Base-by-base conservation (phyloP, 2,329 filamentous ascomycete genomes). In the Huntiella savannae region DNA sequence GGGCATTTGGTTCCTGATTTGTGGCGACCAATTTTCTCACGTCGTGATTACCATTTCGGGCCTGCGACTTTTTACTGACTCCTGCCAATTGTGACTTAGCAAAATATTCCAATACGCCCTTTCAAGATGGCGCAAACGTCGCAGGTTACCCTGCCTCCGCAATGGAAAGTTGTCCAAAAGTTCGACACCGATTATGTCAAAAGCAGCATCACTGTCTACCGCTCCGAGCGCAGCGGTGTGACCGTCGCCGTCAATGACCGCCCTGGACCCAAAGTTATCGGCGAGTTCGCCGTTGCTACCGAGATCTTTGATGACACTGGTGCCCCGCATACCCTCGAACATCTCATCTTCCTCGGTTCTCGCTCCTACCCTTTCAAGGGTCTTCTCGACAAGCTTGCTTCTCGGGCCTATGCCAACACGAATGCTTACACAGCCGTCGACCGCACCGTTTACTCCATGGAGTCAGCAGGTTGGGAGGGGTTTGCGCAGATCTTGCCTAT, bases 261-360 rank as follows among this genome's bases (percentile, higher is more conserved):
- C 54, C 77, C 91, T 59, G 88, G 91, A 0, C 91, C 91, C n/a
- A 96, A 95, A 61, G 74, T 95, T 51, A 81, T 83, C 54, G 91
- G 91, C 33, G 94, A 92, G 63, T 98, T 98, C 62, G 81, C 87
- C 33, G 71, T 98, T 45, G 91, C 91, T 33, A 98, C 91, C 3
- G 91, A 98, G 63, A 96, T 98, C 55, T 81, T 93, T 55, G 91
- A 98, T 64, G 86, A 98, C 60, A 96, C 88, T 8, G 91, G 91
- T 36, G 82, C 91, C 11, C 91, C 82, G 4, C 82, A 88, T 57
- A 87, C 82, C 0, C 68, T 88, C n/a, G 81, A 88, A 62, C 81
- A 87, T 59, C 63, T 88, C 11, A 69, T 83, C 52, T 88, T 87
- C 58, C 86, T 87, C 79, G 91, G 91, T 22, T 96, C 91, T 17